Percentiles rank a stretch among this genome's conserved stretches.
Conservation (phyloP, 805 yeast species). For the Sporopachydermia lactativora region DNA sequence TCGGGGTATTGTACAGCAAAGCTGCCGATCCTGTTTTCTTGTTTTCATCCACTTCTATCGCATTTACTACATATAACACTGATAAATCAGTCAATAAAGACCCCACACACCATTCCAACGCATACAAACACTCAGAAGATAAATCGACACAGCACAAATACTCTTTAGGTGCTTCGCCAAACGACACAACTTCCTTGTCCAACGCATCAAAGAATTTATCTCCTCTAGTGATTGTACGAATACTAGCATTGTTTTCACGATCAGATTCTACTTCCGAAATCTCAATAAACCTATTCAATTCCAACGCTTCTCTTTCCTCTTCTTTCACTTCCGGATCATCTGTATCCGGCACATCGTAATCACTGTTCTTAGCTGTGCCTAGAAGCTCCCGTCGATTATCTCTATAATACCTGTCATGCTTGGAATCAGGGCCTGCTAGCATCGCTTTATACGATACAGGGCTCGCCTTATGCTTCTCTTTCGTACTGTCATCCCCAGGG, state of each 20-base stretch:
- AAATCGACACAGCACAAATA: conserved; percentile 71
- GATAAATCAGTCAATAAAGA: conserved; percentile 73
- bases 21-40: background rate
- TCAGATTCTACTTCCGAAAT: conserved; percentile 43
- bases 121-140: conserved; percentile 70
- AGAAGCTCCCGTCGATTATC: conserved; percentile 35
- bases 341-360: conserved; percentile 42
- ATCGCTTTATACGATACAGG: conserved; percentile 10
- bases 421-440: conserved; percentile 12
- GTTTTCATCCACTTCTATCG: conserved; percentile 20
- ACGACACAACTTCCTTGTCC: conserved; percentile 9
- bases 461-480: conserved; percentile 8
- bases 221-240: conserved; percentile 60
- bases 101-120: conserved; percentile 82
- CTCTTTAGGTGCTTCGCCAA: conserved; percentile 28
- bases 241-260: conserved; percentile 38
- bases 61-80: conserved; percentile 52
- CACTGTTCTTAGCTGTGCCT: conserved; percentile 26
- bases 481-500: conserved; percentile 5
- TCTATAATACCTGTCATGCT: conserved; percentile 8
- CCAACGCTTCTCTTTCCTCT: conserved; percentile 45
- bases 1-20: conserved; percentile 2
- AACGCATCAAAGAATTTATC: conserved; percentile 34
- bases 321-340: conserved; percentile 50
- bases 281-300: conserved; percentile 36